Evolutionary conservation across 2,329 filamentous ascomycete species (phyloP).

Genomic region (Ceratocystis cacaofunesta): DNA sequence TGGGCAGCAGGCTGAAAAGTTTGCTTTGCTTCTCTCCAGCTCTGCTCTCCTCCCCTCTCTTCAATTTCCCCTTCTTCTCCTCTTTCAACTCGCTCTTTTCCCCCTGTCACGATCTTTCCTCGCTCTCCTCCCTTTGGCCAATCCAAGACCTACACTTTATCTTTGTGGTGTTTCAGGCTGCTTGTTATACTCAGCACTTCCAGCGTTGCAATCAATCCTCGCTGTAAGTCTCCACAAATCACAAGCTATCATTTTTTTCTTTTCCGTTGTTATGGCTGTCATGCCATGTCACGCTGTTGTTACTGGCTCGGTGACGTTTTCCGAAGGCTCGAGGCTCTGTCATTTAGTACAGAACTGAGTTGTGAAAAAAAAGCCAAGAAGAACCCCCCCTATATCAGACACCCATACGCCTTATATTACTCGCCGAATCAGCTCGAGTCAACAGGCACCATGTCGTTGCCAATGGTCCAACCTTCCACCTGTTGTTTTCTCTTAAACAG

Average conservation of each 20-base stretch:
- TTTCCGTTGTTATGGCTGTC: neutral
- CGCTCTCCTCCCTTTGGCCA: neutral
- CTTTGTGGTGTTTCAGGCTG: neutral
- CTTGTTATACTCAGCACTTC: neutral
- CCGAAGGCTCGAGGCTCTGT: neutral
- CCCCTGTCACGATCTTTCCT: neutral
- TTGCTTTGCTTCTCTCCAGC: neutral
- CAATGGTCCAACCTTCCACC: neutral
- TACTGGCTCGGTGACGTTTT: neutral
- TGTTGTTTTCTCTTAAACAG: neutral
- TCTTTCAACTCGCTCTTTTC: neutral
- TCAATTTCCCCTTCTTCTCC: neutral
- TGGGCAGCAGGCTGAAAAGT: neutral
- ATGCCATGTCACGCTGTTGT: constrained; percentile 3
- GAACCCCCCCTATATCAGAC: neutral
- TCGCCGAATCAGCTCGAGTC: neutral
- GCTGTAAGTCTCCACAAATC: constrained; percentile 2
- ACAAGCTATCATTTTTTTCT: neutral
- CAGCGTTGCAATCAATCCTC: neutral
- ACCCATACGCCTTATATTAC: neutral
- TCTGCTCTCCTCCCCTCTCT: neutral
- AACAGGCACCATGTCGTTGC: neutral
- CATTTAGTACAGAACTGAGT: neutral
- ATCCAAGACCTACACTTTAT: neutral
- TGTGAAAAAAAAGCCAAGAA: neutral